Conservation (phyloP, 495 filamentous ascomycete species). For the Xylaria flabelliformis region DNA sequence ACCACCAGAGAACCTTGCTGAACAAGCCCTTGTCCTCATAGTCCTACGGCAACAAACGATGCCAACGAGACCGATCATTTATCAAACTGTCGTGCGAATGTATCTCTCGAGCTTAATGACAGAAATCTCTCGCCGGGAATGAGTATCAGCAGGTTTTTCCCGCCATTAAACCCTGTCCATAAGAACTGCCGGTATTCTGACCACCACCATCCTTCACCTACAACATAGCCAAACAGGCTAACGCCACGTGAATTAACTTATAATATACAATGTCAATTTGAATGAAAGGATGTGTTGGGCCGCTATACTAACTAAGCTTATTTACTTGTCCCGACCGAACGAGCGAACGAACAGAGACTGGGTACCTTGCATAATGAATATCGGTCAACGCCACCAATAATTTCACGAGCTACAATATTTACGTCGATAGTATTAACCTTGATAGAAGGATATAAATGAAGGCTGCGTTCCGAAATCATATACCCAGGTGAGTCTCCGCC, state of each 20-base stretch:
- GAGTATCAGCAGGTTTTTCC: not conserved
- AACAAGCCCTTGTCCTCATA: not conserved
- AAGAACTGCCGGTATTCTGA: slow-evolving; percentile 1
- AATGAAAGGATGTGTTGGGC: not conserved
- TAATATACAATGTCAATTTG: not conserved
- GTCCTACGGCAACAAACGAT: not conserved
- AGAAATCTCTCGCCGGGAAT: not conserved
- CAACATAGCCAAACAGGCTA: not conserved
- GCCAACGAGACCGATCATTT: not conserved
- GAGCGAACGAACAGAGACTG: not conserved
- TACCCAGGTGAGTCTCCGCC: not conserved
- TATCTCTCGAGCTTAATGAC: not conserved
- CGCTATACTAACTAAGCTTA: not conserved
- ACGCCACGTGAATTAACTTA: not conserved
- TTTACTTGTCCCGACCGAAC: not conserved
- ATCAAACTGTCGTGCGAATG: not conserved
- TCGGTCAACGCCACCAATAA: slow-evolving; percentile 21
- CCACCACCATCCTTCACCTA: not conserved
- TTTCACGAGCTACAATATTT: slow-evolving; percentile 7
- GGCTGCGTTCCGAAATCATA: not conserved
- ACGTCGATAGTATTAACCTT: slow-evolving; percentile 1
- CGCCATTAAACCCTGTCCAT: not conserved
- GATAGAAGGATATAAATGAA: not conserved
- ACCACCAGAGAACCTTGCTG: not conserved
- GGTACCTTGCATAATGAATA: slow-evolving; percentile 16